Base-by-base conservation (phyloP, 73 alveolate species). In the Paramecium octaurelia region DNA sequence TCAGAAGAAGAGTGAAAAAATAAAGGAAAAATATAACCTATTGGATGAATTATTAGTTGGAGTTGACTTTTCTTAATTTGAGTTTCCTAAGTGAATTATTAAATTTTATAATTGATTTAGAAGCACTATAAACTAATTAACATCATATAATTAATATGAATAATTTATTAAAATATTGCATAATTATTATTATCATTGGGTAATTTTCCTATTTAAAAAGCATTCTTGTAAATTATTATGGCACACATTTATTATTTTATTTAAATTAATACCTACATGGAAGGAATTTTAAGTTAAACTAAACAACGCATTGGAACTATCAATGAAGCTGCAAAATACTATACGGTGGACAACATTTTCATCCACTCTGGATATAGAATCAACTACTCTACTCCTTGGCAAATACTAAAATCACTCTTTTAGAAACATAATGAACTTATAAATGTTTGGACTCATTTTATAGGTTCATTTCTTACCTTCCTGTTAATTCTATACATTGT, bases 381-480 rank as follows among this genome's bases (percentile, higher is more conserved):
- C 90, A 93, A 96, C 93, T 97, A 94, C 88, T 93, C 95, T 69
- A 92, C 96, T 14, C 73, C 93, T 59, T 54, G 76, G n/a, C 92
- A 93, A 50, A 86, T 95, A 7, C 60, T 96, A 83, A 95, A 92
- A 59, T 88, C 96, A 12, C 91, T 97, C 44, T 96, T 97, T 80
- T 91, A 85, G 93, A 92, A 92, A n/a, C 99, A 96, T 83, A 97
- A 97, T 92, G 99, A 97, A 92, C 92, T 97, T 16, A 92, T 96
- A 50, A 97, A 97, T 92, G 95, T 97, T 44, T 97, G 99, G 99
- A 95, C 97, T 58, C 99, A 97, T 85, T 44, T 97, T 18, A 68
- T 96, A 68, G 99, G 99, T 21, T 95, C 94, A 18, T 59, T 89
- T 27, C 40, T 89, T 10, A 85, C 88, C 29, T 21, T 89, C 40